Conservation (phyloP, 768 basidiomycete species). For the Auricularia sp. region DNA sequence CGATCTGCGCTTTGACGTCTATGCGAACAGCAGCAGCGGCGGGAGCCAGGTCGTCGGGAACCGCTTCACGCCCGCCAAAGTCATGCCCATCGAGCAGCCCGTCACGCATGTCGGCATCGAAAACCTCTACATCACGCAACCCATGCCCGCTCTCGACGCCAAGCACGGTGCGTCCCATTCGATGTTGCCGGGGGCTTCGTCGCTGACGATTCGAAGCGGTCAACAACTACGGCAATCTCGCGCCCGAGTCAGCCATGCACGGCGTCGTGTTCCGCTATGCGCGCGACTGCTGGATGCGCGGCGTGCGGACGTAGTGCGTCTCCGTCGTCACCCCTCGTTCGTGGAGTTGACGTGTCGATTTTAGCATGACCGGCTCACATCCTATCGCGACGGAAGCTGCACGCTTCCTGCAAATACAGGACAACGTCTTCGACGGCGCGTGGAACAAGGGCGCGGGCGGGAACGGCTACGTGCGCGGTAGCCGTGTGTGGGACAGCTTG, state of each 20-base stretch:
- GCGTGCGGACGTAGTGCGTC: background rate
- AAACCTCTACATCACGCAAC: background rate
- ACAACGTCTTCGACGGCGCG: slow-evolving; percentile 1
- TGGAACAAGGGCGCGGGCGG: background rate
- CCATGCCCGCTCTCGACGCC: background rate
- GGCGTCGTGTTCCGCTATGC: background rate
- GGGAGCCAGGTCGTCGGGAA: background rate
- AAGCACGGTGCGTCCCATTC: background rate
- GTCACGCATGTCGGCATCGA: slow-evolving; percentile 1
- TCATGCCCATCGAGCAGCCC: background rate
- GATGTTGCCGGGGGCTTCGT: background rate
- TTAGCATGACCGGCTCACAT: background rate
- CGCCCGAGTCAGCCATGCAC: background rate
- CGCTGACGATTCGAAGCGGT: no score
- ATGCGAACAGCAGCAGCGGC: background rate
- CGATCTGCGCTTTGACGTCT: background rate
- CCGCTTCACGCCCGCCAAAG: background rate
- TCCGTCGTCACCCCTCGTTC: background rate
- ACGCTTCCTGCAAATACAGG: background rate
- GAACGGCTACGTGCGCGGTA: slow-evolving; percentile 1
- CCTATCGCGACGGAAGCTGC: background rate
- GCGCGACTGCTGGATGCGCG: background rate
- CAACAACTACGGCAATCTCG: background rate
- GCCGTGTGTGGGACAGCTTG: background rate
- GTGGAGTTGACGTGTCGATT: background rate